These are phyloP conservation scores for Paxillus rubicundulus DNA, from an alignment of 768 basidiomycete genomes.

Conservation along the genomic window DNA sequence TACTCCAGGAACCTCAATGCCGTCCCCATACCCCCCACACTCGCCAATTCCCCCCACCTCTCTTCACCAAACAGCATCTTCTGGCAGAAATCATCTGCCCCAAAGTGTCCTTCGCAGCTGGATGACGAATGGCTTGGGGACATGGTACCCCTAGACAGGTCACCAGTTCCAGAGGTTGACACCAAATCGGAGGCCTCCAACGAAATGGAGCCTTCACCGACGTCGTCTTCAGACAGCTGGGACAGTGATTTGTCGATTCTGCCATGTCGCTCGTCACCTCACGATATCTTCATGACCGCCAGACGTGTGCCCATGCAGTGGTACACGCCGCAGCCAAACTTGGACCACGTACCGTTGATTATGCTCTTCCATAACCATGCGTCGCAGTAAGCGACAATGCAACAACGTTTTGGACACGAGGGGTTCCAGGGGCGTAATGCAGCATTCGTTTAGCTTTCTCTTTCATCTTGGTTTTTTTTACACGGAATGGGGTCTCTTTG, in stretches of 20 bases:
- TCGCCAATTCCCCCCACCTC: constrained; percentile 55
- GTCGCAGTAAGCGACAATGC: constrained; percentile 11
- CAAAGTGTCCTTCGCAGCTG: constrained; percentile 43
- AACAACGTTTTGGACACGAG: constrained; percentile 26
- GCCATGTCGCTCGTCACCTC: constrained; percentile 22
- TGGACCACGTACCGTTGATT: constrained; percentile 14
- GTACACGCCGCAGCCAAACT: constrained; percentile 12
- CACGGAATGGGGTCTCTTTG: background rate
- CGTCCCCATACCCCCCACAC: constrained; percentile 56
- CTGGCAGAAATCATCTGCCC: constrained; percentile 33
- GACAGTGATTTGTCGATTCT: constrained; percentile 9
- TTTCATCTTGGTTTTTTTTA: constrained; percentile 5
- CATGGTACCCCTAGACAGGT: constrained; percentile 45
- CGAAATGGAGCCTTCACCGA: constrained; percentile 17
- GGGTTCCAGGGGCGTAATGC: constrained; percentile 4
- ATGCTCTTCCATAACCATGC: constrained; percentile 20
- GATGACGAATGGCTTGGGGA: constrained; percentile 65
- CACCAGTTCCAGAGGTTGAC: constrained; percentile 11
- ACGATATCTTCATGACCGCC: constrained; percentile 15
- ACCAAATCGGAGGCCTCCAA: constrained; percentile 13
- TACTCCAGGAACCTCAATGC: constrained; percentile 28
- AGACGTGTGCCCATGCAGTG: constrained; percentile 6
- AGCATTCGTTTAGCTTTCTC: background rate
- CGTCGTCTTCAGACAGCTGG: constrained; percentile 21
- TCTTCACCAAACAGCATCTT: constrained; percentile 50